Evolutionary conservation across 805 yeast genomes (phyloP).

Genomic region (Barnettozyma botsteinii): DNA sequence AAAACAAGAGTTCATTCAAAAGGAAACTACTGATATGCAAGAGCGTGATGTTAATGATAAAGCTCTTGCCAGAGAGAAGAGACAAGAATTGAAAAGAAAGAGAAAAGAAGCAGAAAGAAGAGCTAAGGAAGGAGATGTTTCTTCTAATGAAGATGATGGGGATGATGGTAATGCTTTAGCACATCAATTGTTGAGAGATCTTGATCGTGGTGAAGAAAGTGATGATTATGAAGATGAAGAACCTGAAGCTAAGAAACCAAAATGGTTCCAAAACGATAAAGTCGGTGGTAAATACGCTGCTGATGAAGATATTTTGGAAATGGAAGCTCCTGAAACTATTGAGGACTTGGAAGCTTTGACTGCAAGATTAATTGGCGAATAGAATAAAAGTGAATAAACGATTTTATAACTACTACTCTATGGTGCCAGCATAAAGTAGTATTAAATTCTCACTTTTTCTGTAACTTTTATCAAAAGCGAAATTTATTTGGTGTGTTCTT

Average conservation of each 20-base stretch:
- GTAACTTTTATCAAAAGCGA: too few species aligned
- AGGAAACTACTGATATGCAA: slow-evolving; percentile 66
- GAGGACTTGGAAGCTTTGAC: slow-evolving; percentile 93
- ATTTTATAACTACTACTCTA: too few species aligned
- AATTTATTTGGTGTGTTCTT: too few species aligned
- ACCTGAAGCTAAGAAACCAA: slow-evolving; percentile 28
- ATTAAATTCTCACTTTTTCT: too few species aligned
- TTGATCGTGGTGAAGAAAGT: slow-evolving; percentile 28
- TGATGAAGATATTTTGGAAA: slow-evolving; percentile 49
- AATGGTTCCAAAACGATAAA: slow-evolving; percentile 34
- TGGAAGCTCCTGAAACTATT: slow-evolving; percentile 83
- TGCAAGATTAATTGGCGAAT: slow-evolving; percentile 32
- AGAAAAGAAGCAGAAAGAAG: slow-evolving; percentile 73
- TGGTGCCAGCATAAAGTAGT: too few species aligned
- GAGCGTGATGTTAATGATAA: slow-evolving; percentile 76
- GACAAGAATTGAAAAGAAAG: slow-evolving; percentile 81
- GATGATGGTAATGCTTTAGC: slow-evolving; percentile 31
- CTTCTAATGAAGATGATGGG: slow-evolving; percentile 24
- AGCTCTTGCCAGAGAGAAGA: slow-evolving; percentile 65
- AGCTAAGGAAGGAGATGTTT: slow-evolving; percentile 18
- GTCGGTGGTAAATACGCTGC: slow-evolving; percentile 25
- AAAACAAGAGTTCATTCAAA: slow-evolving; percentile 57
- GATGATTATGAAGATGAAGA: slow-evolving; percentile 24
- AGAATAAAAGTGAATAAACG: background rate
- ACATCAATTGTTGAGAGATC: slow-evolving; percentile 22